Evolutionary conservation across 1,139 yeast species (phyloP).

Genomic region (Yamadazyma epiphylla): DNA sequence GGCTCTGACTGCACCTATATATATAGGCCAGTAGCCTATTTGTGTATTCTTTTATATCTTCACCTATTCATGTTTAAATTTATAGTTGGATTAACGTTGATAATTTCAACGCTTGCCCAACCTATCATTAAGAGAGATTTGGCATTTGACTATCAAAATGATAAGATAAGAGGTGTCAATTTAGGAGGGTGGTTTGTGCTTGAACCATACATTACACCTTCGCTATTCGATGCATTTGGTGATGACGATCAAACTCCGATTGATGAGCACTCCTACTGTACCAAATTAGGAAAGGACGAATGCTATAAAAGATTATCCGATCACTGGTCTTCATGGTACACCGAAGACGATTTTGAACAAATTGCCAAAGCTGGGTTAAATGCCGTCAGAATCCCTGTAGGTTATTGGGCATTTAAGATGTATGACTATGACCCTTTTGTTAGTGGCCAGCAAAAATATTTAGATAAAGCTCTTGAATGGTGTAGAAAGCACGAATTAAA

Average conservation of each 20-base stretch:
- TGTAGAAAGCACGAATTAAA: slow-evolving; percentile 57
- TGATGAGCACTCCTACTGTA: slow-evolving; percentile 78
- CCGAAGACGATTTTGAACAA: slow-evolving; percentile 64
- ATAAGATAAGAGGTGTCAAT: slow-evolving; percentile 71
- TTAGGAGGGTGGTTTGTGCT: slow-evolving; percentile 92
- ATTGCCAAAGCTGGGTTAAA: slow-evolving; percentile 72
- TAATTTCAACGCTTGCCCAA: background rate
- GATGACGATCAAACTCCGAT: slow-evolving; percentile 55
- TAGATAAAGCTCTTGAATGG: slow-evolving; percentile 80
- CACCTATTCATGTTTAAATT: background rate
- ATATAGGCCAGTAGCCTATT: too few species aligned
- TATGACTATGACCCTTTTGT: slow-evolving; percentile 78
- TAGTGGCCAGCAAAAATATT: slow-evolving; percentile 71
- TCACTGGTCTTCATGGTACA: slow-evolving; percentile 83
- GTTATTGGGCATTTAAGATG: slow-evolving; percentile 88
- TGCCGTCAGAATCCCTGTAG: slow-evolving; percentile 86
- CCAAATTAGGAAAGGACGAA: slow-evolving; percentile 56
- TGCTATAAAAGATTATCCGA: slow-evolving; percentile 49
- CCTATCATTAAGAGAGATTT: slow-evolving; percentile 9
- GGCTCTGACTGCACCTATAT: too few species aligned
- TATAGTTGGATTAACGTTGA: background rate
- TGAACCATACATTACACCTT: slow-evolving; percentile 82
- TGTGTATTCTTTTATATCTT: too few species aligned
- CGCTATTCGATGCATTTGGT: slow-evolving; percentile 56
- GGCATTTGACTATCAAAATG: slow-evolving; percentile 45